These are phyloP conservation scores for Kalmusia sp. DNA, from an alignment of 2,329 filamentous ascomycete species.

Conservation along the genomic window DNA sequence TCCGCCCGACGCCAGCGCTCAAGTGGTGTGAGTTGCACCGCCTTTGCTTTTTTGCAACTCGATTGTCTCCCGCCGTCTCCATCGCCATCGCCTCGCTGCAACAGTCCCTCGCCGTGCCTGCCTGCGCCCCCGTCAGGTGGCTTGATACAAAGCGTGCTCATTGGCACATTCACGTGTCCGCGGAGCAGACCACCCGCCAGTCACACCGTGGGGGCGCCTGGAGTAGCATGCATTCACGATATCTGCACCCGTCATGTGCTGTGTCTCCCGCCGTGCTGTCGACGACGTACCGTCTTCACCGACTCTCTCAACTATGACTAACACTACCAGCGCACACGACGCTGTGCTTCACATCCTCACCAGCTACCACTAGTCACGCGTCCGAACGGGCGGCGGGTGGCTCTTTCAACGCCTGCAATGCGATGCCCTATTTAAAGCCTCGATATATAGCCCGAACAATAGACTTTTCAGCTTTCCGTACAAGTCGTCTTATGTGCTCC, in stretches of 20 bases:
- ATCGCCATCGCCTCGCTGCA: background rate
- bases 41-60: too few relatives aligned
- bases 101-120: background rate
- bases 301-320: background rate
- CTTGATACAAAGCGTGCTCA: background rate
- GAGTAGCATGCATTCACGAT: background rate
- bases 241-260: background rate
- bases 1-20: too few relatives aligned
- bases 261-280: background rate
- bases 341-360: slow-evolving; percentile 4
- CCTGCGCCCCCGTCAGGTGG: background rate
- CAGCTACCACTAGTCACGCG: background rate
- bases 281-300: background rate
- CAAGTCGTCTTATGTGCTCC: background rate
- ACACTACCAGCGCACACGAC: background rate
- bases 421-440: background rate
- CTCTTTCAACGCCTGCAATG: background rate
- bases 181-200: background rate
- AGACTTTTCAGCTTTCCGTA: background rate
- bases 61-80: too few relatives aligned
- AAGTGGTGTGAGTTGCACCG: too few relatives aligned
- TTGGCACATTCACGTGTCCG: background rate
- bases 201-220: background rate
- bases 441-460: background rate
- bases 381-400: background rate